phyloP scores from a whole-genome alignment of 148 eudicot genomes.

The Nepenthes mirabilis region DNA sequence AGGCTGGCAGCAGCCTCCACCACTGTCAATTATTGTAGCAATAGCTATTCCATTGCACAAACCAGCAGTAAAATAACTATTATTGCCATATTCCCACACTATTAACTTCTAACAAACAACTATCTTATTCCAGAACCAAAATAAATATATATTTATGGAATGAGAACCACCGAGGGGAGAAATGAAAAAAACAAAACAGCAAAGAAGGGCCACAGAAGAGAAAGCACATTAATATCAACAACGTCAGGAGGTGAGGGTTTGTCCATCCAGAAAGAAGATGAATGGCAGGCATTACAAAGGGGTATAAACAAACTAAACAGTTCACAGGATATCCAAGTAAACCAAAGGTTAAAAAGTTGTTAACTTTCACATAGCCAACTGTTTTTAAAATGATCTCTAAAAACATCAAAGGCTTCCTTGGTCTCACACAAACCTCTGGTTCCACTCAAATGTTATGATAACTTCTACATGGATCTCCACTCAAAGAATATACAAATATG shows the following conservation, averaged over 20 bases:
- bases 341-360: constrained; percentile 77
- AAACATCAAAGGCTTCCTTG: constrained; percentile 94
- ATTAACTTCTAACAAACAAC: too few species aligned
- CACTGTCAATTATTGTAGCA: too few species aligned
- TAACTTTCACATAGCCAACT: constrained; percentile 8
- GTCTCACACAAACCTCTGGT: constrained; percentile 74
- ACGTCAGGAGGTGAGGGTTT: constrained; percentile 62
- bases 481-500: not conserved
- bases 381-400: constrained; percentile 47
- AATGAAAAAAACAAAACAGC: constrained; percentile 1
- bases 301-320: constrained; percentile 83
- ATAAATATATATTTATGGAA: not conserved
- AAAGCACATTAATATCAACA: constrained; percentile 3
- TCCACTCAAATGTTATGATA: constrained; percentile 41
- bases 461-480: not conserved
- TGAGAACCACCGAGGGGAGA: too few species aligned
- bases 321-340: constrained; percentile 95
- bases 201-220: not conserved
- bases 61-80: too few species aligned
- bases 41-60: too few species aligned
- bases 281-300: constrained; percentile 81
- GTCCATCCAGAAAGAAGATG: constrained; percentile 71
- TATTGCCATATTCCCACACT: too few species aligned
- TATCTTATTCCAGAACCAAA: too few species aligned
- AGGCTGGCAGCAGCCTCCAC: too few species aligned